Evolutionary conservation across 116 monocot genomes (phyloP), one percentile per base, ranked within the genome.

Genomic region (Iris pallida): DNA sequence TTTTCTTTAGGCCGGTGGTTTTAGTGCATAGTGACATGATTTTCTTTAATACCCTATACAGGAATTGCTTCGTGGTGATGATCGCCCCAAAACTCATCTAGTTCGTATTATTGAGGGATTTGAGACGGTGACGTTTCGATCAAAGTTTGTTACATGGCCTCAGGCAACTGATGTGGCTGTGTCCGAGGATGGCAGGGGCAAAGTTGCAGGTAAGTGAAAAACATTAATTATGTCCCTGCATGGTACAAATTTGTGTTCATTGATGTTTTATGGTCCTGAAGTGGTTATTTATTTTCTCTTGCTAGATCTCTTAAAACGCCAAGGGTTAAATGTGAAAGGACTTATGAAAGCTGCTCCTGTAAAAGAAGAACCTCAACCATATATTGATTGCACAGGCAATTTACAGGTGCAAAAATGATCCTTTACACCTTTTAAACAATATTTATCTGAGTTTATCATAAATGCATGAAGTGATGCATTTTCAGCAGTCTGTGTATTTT

Each of bases 341-440:
- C 80, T 93, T 58, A 78, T 80, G 65, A 98, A 93, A 88, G 75
- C 88, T 69, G 64, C 83, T 74, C 93, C 90, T 42, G 64, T 78
- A 41, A 98, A 93, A 80, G 98, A 98, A 79, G 98, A 98, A 78
- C 90, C 86, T 64, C 98, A 88, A 76, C 84, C 98, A 17, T 85
- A 84, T 65, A 90, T 98, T 73, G 98, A 98, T 79, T 98, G 98
- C 78, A 93, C 93, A 40, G 93, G 98, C 73, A 98, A 82, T 80
- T 76, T 98, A 55, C 86, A 98, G 86, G 98, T 98, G 30, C 60
- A 75, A 14, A 63, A 9, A 54, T 30, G 16, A 18, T 66, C 43
- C n/a, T 56, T 30, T 61, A 11, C 18, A 18, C 5, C 15, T 42
- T 30, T 30, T 30, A 30, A 30, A 30, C 30, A 30, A 30, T 30